Evolutionary conservation across 768 basidiomycete genomes (phyloP), one percentile per base, ranked within the genome.

Genomic region (Gelatoporia subvermispora): DNA sequence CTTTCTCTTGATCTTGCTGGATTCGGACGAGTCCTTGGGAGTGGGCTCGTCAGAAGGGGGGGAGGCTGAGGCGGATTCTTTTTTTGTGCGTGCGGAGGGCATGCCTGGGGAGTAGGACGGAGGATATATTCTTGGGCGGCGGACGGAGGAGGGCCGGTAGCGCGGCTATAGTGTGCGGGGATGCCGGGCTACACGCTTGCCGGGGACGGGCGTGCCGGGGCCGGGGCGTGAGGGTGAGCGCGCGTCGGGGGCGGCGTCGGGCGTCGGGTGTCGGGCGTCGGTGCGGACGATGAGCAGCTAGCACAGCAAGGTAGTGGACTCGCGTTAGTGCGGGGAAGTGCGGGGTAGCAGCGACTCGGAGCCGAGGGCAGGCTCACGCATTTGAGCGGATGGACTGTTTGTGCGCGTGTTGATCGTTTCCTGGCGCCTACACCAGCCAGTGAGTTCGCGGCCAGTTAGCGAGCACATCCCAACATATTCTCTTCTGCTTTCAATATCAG

Each of bases 1-100:
- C 85, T 87, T 88, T 80, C 84, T 77, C 74, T 86, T 87, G 71
- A 74, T 76, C 72, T 81, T 85, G 72, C 75, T 79, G 69, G 77
- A 83, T 76, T 84, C 81, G 77, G 79, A 64, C 65, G 68, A 60
- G 57, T 79, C 77, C 72, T 77, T 78, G 64, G 68, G 64, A 64
- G 69, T 67, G 58, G 71, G 68, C 65, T 82, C 82, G 74, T 84
- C 82, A 59, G 82, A 82, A 66, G 81, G 75, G 54, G 79, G 78
- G 58, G 81, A 76, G 68, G 76, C 70, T 58, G 81, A 81, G 65
- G 68, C 73, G 47, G 60, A 69, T 70, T 80, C 81, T 75, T 83
- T 83, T 75, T 84, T 83, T 61, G 77, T 70, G 60, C 83, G 78
- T 53, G 78, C 74, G 59, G 73, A 76, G 66, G 85, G 80, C 85